Evolutionary conservation across 441 rosid species (phyloP).

Genomic region (Theobroma grandiflorum): DNA sequence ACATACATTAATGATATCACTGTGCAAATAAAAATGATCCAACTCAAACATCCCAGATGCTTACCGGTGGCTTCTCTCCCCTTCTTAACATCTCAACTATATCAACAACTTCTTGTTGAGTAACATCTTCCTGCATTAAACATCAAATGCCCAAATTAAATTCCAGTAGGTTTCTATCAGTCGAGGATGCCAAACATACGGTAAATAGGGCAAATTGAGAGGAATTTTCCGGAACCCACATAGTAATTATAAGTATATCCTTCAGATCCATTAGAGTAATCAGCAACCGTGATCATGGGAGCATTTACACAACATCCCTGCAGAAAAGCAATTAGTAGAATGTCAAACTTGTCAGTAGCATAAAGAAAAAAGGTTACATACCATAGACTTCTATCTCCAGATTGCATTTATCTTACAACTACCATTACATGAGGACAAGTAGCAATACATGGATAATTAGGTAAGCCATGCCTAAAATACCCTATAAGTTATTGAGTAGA

Average conservation of each 20-base stretch:
- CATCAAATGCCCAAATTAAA: slow-evolving; percentile 29
- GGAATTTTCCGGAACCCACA: slow-evolving; percentile 50
- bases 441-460: slow-evolving; percentile 11
- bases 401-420: slow-evolving; percentile 12
- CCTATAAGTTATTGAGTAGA: not conserved
- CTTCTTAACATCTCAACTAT: slow-evolving; percentile 85
- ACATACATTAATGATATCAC: not conserved
- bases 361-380: not conserved
- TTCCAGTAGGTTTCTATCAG: slow-evolving; percentile 3
- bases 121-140: slow-evolving; percentile 87
- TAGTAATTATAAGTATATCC: slow-evolving; percentile 95
- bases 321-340: slow-evolving; percentile 35
- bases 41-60: slow-evolving; percentile 24
- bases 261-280: slow-evolving; percentile 95
- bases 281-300: slow-evolving; percentile 99
- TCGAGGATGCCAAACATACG: not conserved
- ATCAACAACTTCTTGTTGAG: slow-evolving; percentile 91
- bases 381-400: not conserved
- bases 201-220: slow-evolving; percentile 9
- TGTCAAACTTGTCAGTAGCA: slow-evolving; percentile 5
- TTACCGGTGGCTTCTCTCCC: slow-evolving; percentile 94
- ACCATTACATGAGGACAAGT: not conserved
- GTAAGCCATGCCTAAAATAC: not conserved
- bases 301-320: slow-evolving; percentile 99
- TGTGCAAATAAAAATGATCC: not conserved